Evolutionary conservation across 805 yeast species (phyloP), one percentile per base, ranked within the genome.

Genomic region (Lipomyces sp.): DNA sequence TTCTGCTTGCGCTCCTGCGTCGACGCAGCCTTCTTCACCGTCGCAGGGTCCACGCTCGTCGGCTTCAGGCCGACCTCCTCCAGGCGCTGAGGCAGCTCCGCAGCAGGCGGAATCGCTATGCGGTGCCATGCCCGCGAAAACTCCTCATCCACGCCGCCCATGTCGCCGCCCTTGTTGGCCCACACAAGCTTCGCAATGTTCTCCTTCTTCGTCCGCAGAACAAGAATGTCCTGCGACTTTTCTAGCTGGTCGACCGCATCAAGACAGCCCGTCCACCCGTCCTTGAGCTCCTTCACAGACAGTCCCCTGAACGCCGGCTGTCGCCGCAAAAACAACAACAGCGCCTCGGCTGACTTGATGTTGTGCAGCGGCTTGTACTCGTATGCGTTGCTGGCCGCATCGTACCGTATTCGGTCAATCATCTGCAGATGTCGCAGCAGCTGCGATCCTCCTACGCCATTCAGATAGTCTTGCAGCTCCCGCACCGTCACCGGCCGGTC

Each of bases 21-120:
- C 36, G 74, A 76, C 40, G 78, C 79, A 49, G 78, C 79, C 65
- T 82, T 84, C 69, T 83, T 86, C 53, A 89, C 71, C n/a, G 86
- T 79, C 37, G 89, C 86, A n/a, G 98, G 98, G 66, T 93, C 98
- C n/a, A 89, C 93, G 64, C 93, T 85, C 0, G 98, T 91, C 8
- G 98, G 98, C 68, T 89, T 93, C 67, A 93, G 77, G n/a, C 96
- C 91, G 53, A 86, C 82, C 53, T 82, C 86, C 52, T 84, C 78
- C 56, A 93, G 75, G 50, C 81, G 80, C 48, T 83, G 80, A 23
- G 95, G 95, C 54, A 93, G 74, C 49, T 84, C 95, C 45, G 85
- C 84, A 26, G 83, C 81, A 28, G 83, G 83, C 2, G 98, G 98
- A 29, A 91, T 75, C 61, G 81, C 82, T 16, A 87, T 83, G 33